phyloP scores from a whole-genome alignment of 1,284 basidiomycete genomes.

The Ustilago vetiveriae region DNA sequence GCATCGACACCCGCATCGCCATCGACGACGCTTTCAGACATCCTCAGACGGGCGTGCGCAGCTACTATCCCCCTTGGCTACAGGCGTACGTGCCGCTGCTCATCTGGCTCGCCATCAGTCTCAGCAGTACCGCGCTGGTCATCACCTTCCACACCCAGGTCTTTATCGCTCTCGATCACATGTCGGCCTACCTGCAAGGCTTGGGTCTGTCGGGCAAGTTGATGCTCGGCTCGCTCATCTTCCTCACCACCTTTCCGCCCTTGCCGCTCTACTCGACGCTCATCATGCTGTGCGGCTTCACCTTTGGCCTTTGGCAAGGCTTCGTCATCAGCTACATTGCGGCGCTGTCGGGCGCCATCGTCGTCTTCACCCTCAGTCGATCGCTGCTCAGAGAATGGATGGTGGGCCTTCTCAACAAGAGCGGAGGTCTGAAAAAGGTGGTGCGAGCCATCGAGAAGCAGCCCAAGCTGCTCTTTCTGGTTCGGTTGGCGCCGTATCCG shows the following conservation, averaged over 20 bases:
- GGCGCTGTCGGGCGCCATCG: constrained; percentile 80
- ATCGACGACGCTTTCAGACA: constrained; percentile 63
- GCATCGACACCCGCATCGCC: constrained; percentile 37
- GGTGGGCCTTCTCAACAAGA: constrained; percentile 75
- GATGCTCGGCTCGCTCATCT: constrained; percentile 62
- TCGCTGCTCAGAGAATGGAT: constrained; percentile 77
- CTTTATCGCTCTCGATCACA: constrained; percentile 58
- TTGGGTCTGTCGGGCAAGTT: constrained; percentile 54
- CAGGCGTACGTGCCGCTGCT: constrained; percentile 66
- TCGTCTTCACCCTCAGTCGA: constrained; percentile 80
- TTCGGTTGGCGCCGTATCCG: constrained; percentile 75
- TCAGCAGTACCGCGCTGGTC: constrained; percentile 62
- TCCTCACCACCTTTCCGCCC: constrained; percentile 71
- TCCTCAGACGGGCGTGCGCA: constrained; percentile 54
- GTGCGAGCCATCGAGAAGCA: constrained; percentile 86
- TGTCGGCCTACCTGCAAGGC: constrained; percentile 55
- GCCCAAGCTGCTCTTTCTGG: constrained; percentile 83
- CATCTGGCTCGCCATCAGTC: constrained; percentile 66
- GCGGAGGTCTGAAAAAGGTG: constrained; percentile 68
- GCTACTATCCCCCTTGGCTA: constrained; percentile 63
- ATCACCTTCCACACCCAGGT: constrained; percentile 66
- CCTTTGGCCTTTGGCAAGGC: constrained; percentile 81
- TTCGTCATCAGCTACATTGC: constrained; percentile 83
- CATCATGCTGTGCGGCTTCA: constrained; percentile 85
- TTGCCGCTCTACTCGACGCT: constrained; percentile 86